Percentiles rank a stretch among this genome's conserved stretches.
Evolutionary conservation across 164 flowering plant genomes (phyloP).

Genomic region (Nymphaea thermarum): DNA sequence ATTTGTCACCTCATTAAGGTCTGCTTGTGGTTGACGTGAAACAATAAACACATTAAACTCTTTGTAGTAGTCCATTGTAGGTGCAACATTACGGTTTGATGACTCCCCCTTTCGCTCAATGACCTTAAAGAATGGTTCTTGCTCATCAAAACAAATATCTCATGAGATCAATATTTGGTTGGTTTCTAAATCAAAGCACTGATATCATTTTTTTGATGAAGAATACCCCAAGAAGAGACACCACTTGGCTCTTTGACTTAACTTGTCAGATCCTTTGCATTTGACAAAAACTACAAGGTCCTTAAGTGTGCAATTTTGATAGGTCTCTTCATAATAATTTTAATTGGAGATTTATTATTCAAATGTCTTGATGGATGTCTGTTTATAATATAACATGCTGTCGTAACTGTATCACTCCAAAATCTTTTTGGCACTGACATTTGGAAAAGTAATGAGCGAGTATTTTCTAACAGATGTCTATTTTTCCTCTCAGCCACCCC

Average conservation of each 20-base stretch:
- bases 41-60: no score
- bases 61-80: no score
- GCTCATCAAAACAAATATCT: background rate
- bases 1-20: no score
- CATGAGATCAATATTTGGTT: background rate
- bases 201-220: background rate
- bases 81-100: no score
- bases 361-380: no score
- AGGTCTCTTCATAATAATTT: background rate
- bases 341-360: no score
- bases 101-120: no score
- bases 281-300: background rate
- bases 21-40: no score
- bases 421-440: background rate
- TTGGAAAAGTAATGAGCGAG: background rate
- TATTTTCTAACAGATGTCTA: background rate
- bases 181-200: background rate
- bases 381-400: no score
- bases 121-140: no score
- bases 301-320: background rate
- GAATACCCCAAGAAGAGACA: background rate
- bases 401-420: background rate
- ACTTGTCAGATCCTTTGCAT: background rate
- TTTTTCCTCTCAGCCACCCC: conserved; percentile 1
- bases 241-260: background rate